These are phyloP conservation scores for Candida khao-thaluensis DNA, from an alignment of 805 yeast genomes.

Conservation along the genomic window DNA sequence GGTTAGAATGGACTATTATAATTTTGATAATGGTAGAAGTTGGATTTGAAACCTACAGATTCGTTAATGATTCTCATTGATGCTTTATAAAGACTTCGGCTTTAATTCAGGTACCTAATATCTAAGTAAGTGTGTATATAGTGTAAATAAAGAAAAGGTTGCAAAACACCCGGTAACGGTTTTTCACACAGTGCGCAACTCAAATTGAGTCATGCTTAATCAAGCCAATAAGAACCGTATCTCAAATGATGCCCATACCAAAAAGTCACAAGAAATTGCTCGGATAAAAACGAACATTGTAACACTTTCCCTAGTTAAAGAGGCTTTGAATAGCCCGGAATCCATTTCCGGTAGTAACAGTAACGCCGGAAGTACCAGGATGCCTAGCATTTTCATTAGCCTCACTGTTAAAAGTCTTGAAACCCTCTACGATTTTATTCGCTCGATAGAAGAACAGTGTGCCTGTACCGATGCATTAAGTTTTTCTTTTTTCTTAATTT, in stretches of 20 bases:
- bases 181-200: constrained; percentile 7
- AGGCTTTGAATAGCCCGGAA: not conserved
- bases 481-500: not conserved
- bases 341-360: too few species aligned
- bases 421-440: constrained; percentile 1
- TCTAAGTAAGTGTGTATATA: not conserved
- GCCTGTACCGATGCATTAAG: constrained; percentile 2
- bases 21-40: constrained; percentile 82
- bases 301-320: too few species aligned
- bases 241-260: too few species aligned
- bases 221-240: constrained; percentile 5
- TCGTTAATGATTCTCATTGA: constrained; percentile 27
- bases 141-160: constrained; percentile 1
- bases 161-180: constrained; percentile 5
- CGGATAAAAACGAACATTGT: too few species aligned
- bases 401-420: not conserved
- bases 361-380: too few species aligned
- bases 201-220: constrained; percentile 5
- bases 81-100: too few species aligned
- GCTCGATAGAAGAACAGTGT: constrained; percentile 1
- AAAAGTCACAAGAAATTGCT: too few species aligned
- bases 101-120: too few species aligned
- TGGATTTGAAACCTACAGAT: constrained; percentile 73
- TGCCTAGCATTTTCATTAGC: constrained; percentile 1
- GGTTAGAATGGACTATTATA: constrained; percentile 88